Percentiles rank a stretch among this genome's conserved stretches.
These are phyloP conservation scores for Kondoa malvinella DNA, from an alignment of 768 basidiomycete species.

Conservation along the genomic window DNA sequence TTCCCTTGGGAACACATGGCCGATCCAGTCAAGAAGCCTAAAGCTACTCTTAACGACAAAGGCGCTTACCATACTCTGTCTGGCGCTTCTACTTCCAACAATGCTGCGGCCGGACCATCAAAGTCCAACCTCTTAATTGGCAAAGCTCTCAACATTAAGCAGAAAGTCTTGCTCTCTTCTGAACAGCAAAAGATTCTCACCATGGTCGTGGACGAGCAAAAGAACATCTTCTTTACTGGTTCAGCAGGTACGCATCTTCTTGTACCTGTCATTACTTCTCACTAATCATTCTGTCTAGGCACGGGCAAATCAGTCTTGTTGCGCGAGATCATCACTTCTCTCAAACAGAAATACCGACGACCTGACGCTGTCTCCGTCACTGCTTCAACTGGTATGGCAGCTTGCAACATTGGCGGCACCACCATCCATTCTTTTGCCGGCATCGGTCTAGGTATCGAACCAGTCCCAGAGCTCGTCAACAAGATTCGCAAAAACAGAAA, in stretches of 20 bases:
- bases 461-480: constrained; percentile 43
- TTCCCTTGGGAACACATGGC: constrained; percentile 6
- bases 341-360: constrained; percentile 44
- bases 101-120: background rate
- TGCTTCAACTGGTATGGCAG: constrained; percentile 91
- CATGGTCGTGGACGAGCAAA: constrained; percentile 48
- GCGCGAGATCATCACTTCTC: constrained; percentile 34
- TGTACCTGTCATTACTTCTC: background rate
- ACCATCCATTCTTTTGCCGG: constrained; percentile 95
- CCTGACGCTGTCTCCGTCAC: constrained; percentile 55
- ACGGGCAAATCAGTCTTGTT: constrained; percentile 31
- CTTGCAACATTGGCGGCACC: constrained; percentile 91
- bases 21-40: background rate
- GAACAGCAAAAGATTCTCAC: constrained; percentile 73
- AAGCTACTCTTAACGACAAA: background rate
- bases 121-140: background rate
- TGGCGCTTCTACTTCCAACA: background rate
- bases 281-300: background rate
- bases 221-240: constrained; percentile 87
- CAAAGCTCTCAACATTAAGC: constrained; percentile 29
- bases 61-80: constrained; percentile 1
- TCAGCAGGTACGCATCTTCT: constrained; percentile 53
- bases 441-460: constrained; percentile 65
- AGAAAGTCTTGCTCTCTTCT: constrained; percentile 51
- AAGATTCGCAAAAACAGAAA: constrained; percentile 66